Base-by-base conservation (phyloP, 2,329 filamentous ascomycete genomes). In the Sporothrix brasiliensis region DNA sequence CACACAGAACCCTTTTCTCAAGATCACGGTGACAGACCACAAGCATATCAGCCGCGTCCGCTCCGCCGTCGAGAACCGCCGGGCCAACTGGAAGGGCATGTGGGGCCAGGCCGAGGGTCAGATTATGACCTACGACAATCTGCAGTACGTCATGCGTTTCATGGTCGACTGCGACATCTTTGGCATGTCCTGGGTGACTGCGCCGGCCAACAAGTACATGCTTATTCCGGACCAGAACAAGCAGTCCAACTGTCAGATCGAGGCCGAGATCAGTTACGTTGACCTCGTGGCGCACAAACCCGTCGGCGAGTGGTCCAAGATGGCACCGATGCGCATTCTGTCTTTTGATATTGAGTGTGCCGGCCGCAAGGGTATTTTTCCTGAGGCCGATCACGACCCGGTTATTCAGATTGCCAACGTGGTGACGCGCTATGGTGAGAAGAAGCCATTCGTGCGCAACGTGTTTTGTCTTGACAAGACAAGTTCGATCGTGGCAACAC, bases 281-380 rank as follows among this genome's bases (percentile, higher is more conserved):
- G 90, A 98, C 76, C 83, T 99, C 10, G 89, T 97, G 73, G 89
- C 95, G 11, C 94, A 98, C 79, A 88, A 92, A 65, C 89, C 94
- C 2, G 91, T 95, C 74, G 94, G 94, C 21, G 94, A 98, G 78
- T 99, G 94, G 93, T 92, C 93, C 39, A 99, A 97, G 81, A 97
- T 98, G 90, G 95, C 96, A 0, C 95, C 95, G 0, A 84, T 99
- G 3, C 89, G 95, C 72, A 91, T 97, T 61, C 81, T 99, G 60
- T 98, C 95, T 4, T 98, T 99, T 77, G 95, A 99, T 87, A 99
- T 99, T 75, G 95, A 99, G 80, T 99, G 95, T 80, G 95, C 95
- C 75, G 95, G 95, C 67, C 91, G 96, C 75, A 98, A 99, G 81
- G 95, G 95, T 74, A 91, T 99, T 77, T 99, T 99, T 77, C 95